Conservation (phyloP, 495 filamentous ascomycete genomes). For the Hypomontagnella submonticulosa region DNA sequence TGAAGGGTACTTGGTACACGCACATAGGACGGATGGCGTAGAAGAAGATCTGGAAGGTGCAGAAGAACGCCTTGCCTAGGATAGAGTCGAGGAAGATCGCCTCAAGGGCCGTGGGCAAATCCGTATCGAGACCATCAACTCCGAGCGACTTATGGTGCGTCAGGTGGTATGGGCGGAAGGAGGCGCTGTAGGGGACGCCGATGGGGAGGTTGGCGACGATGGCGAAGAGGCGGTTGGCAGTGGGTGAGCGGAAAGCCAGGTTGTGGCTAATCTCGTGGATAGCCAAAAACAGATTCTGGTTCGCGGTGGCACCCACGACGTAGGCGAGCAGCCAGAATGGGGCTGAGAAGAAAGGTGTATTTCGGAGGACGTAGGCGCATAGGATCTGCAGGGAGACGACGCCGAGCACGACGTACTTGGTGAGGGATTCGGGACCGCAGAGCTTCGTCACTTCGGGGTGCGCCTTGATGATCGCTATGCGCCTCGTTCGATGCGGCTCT, state of each 20-base stretch:
- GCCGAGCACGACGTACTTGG: conserved; percentile 88
- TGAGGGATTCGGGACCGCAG: conserved; percentile 95
- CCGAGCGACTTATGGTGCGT: conserved; percentile 99
- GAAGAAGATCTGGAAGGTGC: conserved; percentile 99
- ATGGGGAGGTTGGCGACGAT: conserved; percentile 97
- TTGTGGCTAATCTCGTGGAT: conserved; percentile 99
- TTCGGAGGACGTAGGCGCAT: conserved; percentile 81
- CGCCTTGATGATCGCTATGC: conserved; percentile 96
- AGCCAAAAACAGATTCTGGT: conserved; percentile 98
- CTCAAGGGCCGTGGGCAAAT: conserved; percentile 92
- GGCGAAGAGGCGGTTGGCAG: conserved; percentile 85
- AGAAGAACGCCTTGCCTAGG: conserved; percentile 98
- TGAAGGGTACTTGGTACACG: conserved; percentile 89
- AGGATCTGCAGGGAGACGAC: conserved; percentile 86
- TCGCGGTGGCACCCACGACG: conserved; percentile 92
- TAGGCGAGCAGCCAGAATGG: conserved; percentile 88
- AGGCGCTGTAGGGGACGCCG: conserved; percentile 93
- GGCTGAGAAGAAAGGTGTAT: conserved; percentile 84
- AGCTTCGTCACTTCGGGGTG: conserved; percentile 98
- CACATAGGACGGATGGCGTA: conserved; percentile 98
- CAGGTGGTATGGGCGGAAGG: conserved; percentile 97
- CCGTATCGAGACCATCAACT: conserved; percentile 94
- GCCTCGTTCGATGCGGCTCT: conserved; percentile 91
- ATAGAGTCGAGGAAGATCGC: conserved; percentile 96
- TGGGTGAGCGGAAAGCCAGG: conserved; percentile 87